Evolutionary conservation across 1,284 basidiomycete species (phyloP).

Genomic region (Chalciporus sp.): DNA sequence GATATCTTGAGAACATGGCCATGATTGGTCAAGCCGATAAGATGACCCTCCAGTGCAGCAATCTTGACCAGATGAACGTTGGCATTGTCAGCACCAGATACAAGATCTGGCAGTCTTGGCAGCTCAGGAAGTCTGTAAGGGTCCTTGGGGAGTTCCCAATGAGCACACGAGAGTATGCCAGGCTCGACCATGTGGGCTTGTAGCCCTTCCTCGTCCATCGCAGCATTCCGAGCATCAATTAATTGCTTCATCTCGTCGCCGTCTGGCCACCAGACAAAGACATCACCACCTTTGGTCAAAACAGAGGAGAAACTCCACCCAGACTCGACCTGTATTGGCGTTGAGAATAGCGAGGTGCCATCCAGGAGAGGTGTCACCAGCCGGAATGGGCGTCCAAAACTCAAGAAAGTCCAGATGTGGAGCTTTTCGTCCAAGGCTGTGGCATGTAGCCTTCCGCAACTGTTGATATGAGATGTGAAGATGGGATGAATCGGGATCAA

Average conservation of each 20-base stretch:
- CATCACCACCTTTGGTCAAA: slow-evolving; percentile 68
- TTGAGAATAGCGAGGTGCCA: slow-evolving; percentile 45
- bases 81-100: slow-evolving; percentile 36
- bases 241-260: slow-evolving; percentile 41
- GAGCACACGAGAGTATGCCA: slow-evolving; percentile 56
- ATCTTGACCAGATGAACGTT: slow-evolving; percentile 70
- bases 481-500: slow-evolving; percentile 1
- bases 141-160: slow-evolving; percentile 57
- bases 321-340: slow-evolving; percentile 70
- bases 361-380: slow-evolving; percentile 54
- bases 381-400: slow-evolving; percentile 74
- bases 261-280: slow-evolving; percentile 80
- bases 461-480: slow-evolving; percentile 34
- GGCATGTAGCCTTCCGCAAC: slow-evolving; percentile 75
- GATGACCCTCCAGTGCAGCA: slow-evolving; percentile 64
- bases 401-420: slow-evolving; percentile 71
- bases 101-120: slow-evolving; percentile 46
- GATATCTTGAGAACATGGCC: slow-evolving; percentile 73
- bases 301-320: slow-evolving; percentile 80
- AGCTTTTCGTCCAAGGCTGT: slow-evolving; percentile 60
- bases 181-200: slow-evolving; percentile 39
- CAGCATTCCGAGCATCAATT: slow-evolving; percentile 44
- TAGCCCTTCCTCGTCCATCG: slow-evolving; percentile 48
- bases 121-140: slow-evolving; percentile 61
- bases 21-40: slow-evolving; percentile 77